Evolutionary conservation across 2,329 filamentous ascomycete species (phyloP).

Genomic region (Colletotrichum phormii): DNA sequence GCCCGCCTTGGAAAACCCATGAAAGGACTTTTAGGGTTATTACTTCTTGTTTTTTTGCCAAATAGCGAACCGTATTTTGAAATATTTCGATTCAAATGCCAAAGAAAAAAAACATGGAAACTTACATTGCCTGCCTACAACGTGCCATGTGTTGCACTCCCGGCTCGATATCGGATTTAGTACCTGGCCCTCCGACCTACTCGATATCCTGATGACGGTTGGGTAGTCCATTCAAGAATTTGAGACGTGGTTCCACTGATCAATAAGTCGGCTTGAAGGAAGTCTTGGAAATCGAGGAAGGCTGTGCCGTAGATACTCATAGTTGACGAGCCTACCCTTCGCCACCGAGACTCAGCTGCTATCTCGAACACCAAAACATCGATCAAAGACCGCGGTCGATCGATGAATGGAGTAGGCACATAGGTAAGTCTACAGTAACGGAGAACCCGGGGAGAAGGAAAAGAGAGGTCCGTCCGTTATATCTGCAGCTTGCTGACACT

Average conservation of each 20-base stretch:
- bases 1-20: neutral
- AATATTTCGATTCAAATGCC: neutral
- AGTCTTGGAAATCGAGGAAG: neutral
- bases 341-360: neutral
- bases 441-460: neutral
- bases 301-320: neutral
- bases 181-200: too few relatives aligned
- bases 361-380: neutral
- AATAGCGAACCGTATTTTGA: conserved; percentile 7
- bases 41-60: conserved; percentile 10
- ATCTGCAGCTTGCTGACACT: conserved; percentile 20
- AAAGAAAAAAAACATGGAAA: conserved; percentile 4
- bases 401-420: neutral
- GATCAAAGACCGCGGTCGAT: neutral
- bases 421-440: neutral
- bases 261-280: neutral
- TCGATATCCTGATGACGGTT: neutral
- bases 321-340: neutral
- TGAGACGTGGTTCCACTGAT: neutral
- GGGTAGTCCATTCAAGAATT: neutral
- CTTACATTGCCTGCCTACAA: neutral
- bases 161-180: neutral
- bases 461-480: neutral
- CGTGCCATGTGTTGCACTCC: neutral
- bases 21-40: conserved; percentile 8